A percentile compares a stretch with the other conserved stretches of the same genome.
These are phyloP conservation scores for Piromyces sp. DNA, from an alignment of 192 early-diverging fungal genomes.

Conservation along the genomic window DNA sequence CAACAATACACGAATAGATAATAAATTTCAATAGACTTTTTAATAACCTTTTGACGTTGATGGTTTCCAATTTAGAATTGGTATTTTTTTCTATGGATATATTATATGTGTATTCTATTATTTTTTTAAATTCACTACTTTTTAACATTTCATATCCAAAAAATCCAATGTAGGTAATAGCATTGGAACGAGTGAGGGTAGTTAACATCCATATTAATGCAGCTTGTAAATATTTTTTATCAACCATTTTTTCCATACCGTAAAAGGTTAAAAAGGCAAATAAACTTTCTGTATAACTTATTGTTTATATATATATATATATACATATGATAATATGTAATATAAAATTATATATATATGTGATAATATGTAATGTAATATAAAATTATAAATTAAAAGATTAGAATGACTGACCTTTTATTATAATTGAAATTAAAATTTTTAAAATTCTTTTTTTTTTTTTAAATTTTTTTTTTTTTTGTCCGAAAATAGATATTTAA, in stretches of 20 bases:
- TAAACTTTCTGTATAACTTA: slow-evolving; percentile 62
- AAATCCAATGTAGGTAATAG: slow-evolving; percentile 62
- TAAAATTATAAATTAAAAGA: no score
- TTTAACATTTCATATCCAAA: slow-evolving; percentile 54
- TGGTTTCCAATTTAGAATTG: slow-evolving; percentile 5
- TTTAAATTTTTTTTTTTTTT: no score
- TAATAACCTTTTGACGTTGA: not conserved
- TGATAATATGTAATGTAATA: no score
- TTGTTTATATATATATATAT: no score
- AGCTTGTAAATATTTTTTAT: slow-evolving; percentile 28
- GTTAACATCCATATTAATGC: slow-evolving; percentile 45
- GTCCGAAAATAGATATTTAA: no score
- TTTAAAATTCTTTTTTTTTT: no score
- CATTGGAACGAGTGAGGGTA: slow-evolving; percentile 58
- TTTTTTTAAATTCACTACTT: slow-evolving; percentile 7
- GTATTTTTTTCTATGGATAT: slow-evolving; percentile 9
- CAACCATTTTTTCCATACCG: slow-evolving; percentile 42
- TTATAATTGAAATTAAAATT: no score
- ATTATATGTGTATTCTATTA: slow-evolving; percentile 7
- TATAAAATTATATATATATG: no score
- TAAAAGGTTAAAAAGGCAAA: slow-evolving; percentile 64
- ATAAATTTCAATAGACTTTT: not conserved
- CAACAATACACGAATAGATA: slow-evolving; percentile 14
- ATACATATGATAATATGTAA: no score
- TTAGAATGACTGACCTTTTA: no score